Conservation (phyloP, 2,329 filamentous ascomycete species). For the Bipolaris zeicola region DNA sequence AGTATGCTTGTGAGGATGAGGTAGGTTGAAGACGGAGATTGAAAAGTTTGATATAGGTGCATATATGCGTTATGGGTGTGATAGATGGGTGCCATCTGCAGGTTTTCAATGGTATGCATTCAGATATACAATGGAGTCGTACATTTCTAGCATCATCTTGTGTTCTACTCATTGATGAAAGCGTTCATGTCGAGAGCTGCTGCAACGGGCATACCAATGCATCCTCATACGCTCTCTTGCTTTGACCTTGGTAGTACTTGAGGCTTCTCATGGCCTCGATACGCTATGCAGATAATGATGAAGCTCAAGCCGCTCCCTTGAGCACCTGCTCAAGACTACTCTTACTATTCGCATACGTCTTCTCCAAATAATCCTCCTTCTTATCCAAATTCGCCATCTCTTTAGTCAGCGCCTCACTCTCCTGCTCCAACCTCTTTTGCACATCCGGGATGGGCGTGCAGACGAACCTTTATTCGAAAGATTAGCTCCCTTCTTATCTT, state of each 20-base stretch:
- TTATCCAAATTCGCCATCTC: slow-evolving; percentile 85
- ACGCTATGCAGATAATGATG: slow-evolving; percentile 4
- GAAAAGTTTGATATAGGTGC: not conserved
- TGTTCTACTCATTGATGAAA: not conserved
- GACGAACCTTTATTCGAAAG: slow-evolving; percentile 74
- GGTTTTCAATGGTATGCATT: not conserved
- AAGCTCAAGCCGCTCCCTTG: slow-evolving; percentile 47
- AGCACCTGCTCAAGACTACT: slow-evolving; percentile 91
- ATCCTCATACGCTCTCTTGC: not conserved
- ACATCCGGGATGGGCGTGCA: slow-evolving; percentile 74
- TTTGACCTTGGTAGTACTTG: not conserved
- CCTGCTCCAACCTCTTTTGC: slow-evolving; percentile 74
- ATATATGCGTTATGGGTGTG: not conserved
- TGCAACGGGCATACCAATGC: not conserved
- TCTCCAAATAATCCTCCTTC: slow-evolving; percentile 90
- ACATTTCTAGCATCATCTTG: not conserved
- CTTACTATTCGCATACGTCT: slow-evolving; percentile 91
- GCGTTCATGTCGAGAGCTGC: not conserved
- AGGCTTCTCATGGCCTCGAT: not conserved
- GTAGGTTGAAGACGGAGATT: slow-evolving; percentile 1
- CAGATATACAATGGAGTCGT: not conserved
- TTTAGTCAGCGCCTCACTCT: slow-evolving; percentile 74
- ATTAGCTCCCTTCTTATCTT: not conserved
- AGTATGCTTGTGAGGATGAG: slow-evolving; percentile 75
- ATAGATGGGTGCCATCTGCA: not conserved